These are phyloP conservation scores for Amoebophrya sp. DNA, from an alignment of 169 alveolate genomes.

Conservation along the genomic window DNA sequence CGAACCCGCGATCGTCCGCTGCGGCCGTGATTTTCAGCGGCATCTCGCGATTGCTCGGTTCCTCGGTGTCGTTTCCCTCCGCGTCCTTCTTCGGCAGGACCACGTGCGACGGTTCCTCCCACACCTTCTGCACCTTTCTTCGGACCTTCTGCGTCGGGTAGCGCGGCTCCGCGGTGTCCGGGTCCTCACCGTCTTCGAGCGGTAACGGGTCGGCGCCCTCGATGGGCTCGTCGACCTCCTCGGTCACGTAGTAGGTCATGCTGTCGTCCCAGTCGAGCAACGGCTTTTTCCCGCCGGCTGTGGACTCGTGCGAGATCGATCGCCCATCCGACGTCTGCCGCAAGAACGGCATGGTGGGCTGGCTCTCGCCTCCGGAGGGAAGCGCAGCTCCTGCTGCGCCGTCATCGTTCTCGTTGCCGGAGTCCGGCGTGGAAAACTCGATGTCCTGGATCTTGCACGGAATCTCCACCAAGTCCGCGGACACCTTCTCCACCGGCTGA, in stretches of 20 bases:
- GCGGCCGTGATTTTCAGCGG: conserved; percentile 60
- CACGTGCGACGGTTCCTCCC: background rate
- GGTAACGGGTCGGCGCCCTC: background rate
- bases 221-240: background rate
- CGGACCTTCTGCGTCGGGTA: background rate
- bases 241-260: background rate
- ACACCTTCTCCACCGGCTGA: conserved; percentile 60
- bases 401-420: too few species aligned
- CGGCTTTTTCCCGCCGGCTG: background rate
- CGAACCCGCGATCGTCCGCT: conserved; percentile 77
- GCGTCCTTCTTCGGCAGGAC: background rate
- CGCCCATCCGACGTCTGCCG: background rate
- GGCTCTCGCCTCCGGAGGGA: too few species aligned
- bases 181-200: background rate
- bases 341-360: background rate
- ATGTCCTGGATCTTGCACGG: conserved; percentile 61
- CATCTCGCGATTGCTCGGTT: background rate
- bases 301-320: background rate
- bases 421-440: conserved; percentile 40
- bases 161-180: background rate
- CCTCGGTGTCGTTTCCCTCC: background rate
- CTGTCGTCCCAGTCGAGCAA: background rate
- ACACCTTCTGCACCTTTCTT: background rate
- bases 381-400: too few species aligned
- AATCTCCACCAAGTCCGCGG: conserved; percentile 57